Base-by-base conservation (phyloP, 495 filamentous ascomycete genomes). In the Annulohypoxylon stygium region DNA sequence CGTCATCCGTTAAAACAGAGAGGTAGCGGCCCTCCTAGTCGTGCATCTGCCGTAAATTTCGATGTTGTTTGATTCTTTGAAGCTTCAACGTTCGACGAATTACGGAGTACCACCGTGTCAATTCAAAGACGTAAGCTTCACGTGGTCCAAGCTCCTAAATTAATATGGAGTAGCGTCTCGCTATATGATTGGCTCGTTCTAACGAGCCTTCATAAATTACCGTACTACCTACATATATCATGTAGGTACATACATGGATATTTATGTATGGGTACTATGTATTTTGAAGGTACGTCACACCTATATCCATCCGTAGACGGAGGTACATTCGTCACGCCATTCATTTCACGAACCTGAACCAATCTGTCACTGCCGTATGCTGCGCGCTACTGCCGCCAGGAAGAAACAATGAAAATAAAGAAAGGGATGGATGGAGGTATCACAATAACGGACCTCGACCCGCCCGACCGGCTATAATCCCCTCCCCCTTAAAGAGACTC, bases 101-200 rank as follows among this genome's bases (percentile, higher is more conserved):
- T 25, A 50, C 11, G 48, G 11, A 64, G 65, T 62, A 69, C 72
- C 72, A 75, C 72, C 58, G 67, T 75, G 72, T 75, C 72, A 75
- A 75, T 61, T 75, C 67, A 61, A 65, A 54, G 20, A 16, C 34
- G 33, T 53, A 61, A 65, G 64, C 60, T 69, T 16, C 3, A 47
- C 14, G 45, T 73, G 70, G 70, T 73, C 70, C 50, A 68, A 73
- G 70, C 70, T 73, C 70, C 5, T 12, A 34, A 20, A 59, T 18
- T 47, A 23, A 59, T 59, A 41, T 62, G 58, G 50, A 14, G 1
- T 48, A 14, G 4, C 18, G 16, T 11, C 26, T 0, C 11, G 20
- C 16, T 34, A 34, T 67, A 30, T 67, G 30, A 73, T 73, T 71
- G 26, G 69, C 41, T 43, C 23, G 23, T 34, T 62, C 62, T 65